Evolutionary conservation across 2,329 filamentous ascomycete species (phyloP), one percentile per base, ranked within the genome.

Genomic region (Cercospora citrullina): DNA sequence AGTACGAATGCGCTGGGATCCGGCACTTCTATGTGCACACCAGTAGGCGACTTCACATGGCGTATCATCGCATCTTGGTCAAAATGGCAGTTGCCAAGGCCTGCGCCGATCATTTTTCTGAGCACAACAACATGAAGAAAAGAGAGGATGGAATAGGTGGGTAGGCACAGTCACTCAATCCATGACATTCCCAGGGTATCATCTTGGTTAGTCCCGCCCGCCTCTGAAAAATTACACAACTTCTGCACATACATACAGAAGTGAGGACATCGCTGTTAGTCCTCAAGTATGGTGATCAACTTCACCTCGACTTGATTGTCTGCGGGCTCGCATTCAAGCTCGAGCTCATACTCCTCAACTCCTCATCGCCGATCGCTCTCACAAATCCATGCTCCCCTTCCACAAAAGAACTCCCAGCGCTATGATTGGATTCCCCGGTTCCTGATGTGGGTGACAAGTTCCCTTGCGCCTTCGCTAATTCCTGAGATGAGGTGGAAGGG

Each of bases 321-420:
- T 64, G 48, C 31, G 48, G 62, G n/a, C 62, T 65, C 26, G 55
- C 33, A 48, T 65, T 69, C 66, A 71, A 57, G 30, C 66, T 64
- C 57, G 65, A 66, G 48, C 68, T 71, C 71, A 72, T 72, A 9
- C 21, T 53, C 57, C 67, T 63, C 51, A 72, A 39, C 42, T 69
- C 71, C 14, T 72, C 71, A 26, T 72, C 71, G 6, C 53, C 60
- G 39, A 72, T 69, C 6, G 67, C 57, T 26, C 66, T 23, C 8
- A 71, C 69, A 53, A 72, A 72, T 0, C 71, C 71, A 26, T 63
- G 26, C 58, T 72, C 71, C 26, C 65, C 71, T 36, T 72, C 71
- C 2, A 67, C 61, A 60, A 65, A 60, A 10, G 66, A 68, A 63
- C 58, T 59, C 18, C 51, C 26, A 1, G 39, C 63, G 18, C 59